Conservation (phyloP, 2,329 filamentous ascomycete genomes). For the Coleophoma cylindrospora region DNA sequence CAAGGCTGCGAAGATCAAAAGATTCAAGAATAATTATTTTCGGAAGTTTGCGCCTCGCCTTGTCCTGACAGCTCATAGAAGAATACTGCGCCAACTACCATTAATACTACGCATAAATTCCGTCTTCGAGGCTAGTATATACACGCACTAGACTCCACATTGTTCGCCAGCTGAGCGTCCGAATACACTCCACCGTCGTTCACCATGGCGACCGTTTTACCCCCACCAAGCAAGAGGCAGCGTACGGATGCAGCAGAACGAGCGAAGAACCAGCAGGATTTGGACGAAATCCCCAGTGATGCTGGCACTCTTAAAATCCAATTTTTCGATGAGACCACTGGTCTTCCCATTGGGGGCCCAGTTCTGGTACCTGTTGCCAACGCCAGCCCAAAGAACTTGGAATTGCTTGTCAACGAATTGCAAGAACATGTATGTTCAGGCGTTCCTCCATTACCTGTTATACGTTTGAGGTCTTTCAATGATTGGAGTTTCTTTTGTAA, state of each 20-base stretch:
- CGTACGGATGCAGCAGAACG: conserved; percentile 69
- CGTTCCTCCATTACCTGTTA: not conserved
- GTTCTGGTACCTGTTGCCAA: conserved; percentile 75
- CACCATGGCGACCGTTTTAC: conserved; percentile 72
- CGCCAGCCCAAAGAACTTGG: conserved; percentile 84
- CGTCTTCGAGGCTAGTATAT: too few species aligned
- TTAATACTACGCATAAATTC: too few species aligned
- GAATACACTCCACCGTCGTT: too few species aligned
- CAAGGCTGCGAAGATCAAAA: too few species aligned
- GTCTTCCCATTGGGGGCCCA: conserved; percentile 57
- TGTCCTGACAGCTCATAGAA: too few species aligned
- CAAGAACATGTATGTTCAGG: conserved; percentile 58
- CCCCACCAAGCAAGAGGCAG: conserved; percentile 86
- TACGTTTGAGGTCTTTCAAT: not conserved
- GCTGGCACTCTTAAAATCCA: conserved; percentile 78
- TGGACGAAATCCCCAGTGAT: conserved; percentile 61
- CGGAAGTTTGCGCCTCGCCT: too few species aligned
- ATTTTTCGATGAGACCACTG: conserved; percentile 81
- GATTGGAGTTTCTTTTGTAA: too few species aligned
- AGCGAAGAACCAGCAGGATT: conserved; percentile 70
- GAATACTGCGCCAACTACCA: too few species aligned
- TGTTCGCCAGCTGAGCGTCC: too few species aligned
- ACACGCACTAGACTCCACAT: too few species aligned
- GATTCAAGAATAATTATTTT: too few species aligned
- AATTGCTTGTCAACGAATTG: conserved; percentile 78